Evolutionary conservation across 179 eudicot genomes (phyloP).

Genomic region (Monotropa hypopitys): DNA sequence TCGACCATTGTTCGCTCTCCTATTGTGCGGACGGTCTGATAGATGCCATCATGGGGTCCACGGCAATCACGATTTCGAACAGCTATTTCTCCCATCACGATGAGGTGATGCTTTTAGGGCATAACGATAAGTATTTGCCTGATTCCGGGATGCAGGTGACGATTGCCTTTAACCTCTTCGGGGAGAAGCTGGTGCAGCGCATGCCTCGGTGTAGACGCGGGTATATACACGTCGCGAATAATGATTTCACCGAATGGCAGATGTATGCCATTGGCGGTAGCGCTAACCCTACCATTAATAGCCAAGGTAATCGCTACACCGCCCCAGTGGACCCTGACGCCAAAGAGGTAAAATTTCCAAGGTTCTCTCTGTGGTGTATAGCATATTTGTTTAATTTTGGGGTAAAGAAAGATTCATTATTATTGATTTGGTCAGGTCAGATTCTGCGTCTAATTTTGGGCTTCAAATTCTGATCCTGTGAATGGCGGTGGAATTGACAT

Average conservation of each 20-base stretch:
- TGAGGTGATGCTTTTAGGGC: conserved; percentile 76
- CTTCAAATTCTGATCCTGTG: too few relatives aligned
- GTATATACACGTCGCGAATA: conserved; percentile 71
- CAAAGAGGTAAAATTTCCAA: conserved; percentile 39
- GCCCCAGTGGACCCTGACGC: conserved; percentile 57
- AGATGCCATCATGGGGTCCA: conserved; percentile 72
- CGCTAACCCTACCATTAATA: conserved; percentile 73
- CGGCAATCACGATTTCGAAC: conserved; percentile 67
- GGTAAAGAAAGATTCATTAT: background rate
- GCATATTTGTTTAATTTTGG: too few relatives aligned
- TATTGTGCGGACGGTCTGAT: conserved; percentile 69
- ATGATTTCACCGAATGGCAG: conserved; percentile 68
- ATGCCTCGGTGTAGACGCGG: conserved; percentile 86
- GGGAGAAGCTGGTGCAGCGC: conserved; percentile 54
- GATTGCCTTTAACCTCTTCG: conserved; percentile 62
- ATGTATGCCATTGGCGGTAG: conserved; percentile 92
- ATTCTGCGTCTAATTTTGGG: background rate
- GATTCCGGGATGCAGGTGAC: conserved; percentile 83
- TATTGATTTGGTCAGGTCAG: background rate
- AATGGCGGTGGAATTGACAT: background rate
- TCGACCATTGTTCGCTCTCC: conserved; percentile 72
- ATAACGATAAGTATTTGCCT: conserved; percentile 54
- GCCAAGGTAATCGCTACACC: conserved; percentile 73
- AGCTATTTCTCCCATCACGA: conserved; percentile 68
- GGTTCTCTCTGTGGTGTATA: background rate